Evolutionary conservation across 2,329 filamentous ascomycete species (phyloP).

Genomic region (Aspergillus brunneoviolaceus): DNA sequence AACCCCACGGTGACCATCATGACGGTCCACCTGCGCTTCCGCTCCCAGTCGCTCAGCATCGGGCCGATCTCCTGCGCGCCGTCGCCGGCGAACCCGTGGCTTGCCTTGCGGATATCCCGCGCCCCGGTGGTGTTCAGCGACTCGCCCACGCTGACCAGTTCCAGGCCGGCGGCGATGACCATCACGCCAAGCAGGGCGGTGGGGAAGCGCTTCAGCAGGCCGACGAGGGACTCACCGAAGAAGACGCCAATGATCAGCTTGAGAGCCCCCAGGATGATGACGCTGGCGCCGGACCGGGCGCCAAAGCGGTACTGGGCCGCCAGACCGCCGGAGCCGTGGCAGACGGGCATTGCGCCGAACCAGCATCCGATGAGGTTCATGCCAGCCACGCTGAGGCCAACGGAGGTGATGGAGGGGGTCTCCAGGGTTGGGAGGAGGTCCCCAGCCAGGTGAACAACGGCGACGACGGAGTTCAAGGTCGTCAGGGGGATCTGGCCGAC

Average conservation of each 20-base stretch:
- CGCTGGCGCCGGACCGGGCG: constrained; percentile 78
- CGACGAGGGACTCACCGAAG: constrained; percentile 71
- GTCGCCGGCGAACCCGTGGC: constrained; percentile 26
- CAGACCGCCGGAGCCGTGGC: constrained; percentile 86
- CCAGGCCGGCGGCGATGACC: constrained; percentile 84
- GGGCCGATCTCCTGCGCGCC: constrained; percentile 24
- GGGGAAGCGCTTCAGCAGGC: constrained; percentile 71
- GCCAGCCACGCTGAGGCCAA: constrained; percentile 75
- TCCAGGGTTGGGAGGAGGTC: constrained; percentile 72
- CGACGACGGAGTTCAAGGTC: constrained; percentile 87
- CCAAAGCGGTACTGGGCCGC: constrained; percentile 92
- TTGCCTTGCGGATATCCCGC: constrained; percentile 52
- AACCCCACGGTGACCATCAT: constrained; percentile 86
- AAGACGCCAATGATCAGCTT: constrained; percentile 76
- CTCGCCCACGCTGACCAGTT: constrained; percentile 81
- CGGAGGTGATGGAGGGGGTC: constrained; percentile 68
- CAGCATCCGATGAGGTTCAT: constrained; percentile 87
- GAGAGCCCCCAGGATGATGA: constrained; percentile 73
- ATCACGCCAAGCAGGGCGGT: constrained; percentile 77
- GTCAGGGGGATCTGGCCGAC: constrained; percentile 88
- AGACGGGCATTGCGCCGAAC: constrained; percentile 94
- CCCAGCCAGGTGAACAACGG: constrained; percentile 73
- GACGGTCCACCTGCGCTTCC: constrained; percentile 75
- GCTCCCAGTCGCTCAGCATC: constrained; percentile 63
- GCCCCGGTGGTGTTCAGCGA: constrained; percentile 75